Conservation (phyloP, 192 early-diverging fungal genomes). For the Coemansia sp. region DNA sequence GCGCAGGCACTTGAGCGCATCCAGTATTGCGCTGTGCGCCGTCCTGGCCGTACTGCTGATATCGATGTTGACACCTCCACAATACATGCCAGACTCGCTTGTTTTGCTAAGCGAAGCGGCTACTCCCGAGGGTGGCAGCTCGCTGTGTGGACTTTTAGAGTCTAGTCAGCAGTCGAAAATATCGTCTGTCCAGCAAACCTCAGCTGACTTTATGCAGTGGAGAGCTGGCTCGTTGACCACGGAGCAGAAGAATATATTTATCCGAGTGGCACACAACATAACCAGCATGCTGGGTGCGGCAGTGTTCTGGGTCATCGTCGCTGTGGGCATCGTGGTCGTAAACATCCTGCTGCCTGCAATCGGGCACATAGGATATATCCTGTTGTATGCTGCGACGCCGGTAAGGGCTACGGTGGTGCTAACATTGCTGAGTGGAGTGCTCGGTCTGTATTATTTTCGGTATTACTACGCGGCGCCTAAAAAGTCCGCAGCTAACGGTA, state of each 20-base stretch:
- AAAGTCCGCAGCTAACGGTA: conserved; percentile 14
- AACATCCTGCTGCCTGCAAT: conserved; percentile 20
- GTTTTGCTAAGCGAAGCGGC: neutral
- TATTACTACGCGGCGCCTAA: conserved; percentile 45
- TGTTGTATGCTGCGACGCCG: conserved; percentile 32
- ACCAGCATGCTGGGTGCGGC: conserved; percentile 6
- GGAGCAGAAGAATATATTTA: conserved; percentile 2
- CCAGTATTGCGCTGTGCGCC: neutral
- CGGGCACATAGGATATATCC: neutral
- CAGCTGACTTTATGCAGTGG: conserved; percentile 4
- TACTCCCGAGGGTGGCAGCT: neutral
- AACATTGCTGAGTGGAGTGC: conserved; percentile 10
- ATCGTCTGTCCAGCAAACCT: neutral
- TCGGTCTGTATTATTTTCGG: conserved; percentile 45
- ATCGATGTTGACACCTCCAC: neutral
- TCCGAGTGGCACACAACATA: neutral
- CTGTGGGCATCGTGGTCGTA: conserved; percentile 22
- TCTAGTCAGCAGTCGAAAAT: neutral
- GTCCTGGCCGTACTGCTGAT: neutral
- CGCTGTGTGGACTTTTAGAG: neutral
- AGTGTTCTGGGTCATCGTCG: conserved; percentile 12
- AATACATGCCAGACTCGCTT: neutral
- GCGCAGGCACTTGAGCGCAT: conserved; percentile 5
- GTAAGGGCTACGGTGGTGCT: conserved; percentile 5
- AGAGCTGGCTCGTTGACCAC: conserved; percentile 3